Evolutionary conservation across 805 yeast species (phyloP), one percentile per base, ranked within the genome.

Genomic region (Sugiyamaella valdiviana): DNA sequence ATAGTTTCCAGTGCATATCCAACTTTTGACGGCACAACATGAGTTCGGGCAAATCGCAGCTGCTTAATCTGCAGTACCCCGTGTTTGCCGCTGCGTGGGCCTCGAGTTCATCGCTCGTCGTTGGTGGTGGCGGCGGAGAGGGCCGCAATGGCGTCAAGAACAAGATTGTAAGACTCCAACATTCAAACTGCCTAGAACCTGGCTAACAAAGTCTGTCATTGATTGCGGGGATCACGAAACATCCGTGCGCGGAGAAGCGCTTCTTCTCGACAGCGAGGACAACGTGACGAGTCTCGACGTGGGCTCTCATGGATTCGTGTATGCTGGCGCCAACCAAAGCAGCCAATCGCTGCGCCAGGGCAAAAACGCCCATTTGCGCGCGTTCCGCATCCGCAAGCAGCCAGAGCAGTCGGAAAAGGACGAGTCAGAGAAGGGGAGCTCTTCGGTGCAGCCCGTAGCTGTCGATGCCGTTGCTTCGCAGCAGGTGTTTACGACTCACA

Each of bases 61-160:
- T 26, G 32, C 23, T 53, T 20, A 56, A 65, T 35, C 56, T 63
- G 21, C 64, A 61, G 20, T 61, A 60, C 36, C 98, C 99, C 1
- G 73, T 89, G 10, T 85, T 83, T 57, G 91, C 88, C 2, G 82
- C 91, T 46, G 77, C 78, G 51, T 89, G 87, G 62, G 70, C 82
- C 40, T 73, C 77, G 55, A 75, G 80, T 53, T 67, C 71, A 51
- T 76, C 81, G 1, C 63, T 90, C 22, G 64, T 89, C 43, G 83
- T 83, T 23, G 80, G 88, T 2, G 99, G 99, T 38, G 99, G 99
- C 40, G 97, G 97, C 24, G 98, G 97, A 21, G 95, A 87, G 63
- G 95, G 95, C 7, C 82, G 81, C 60, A 83, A 87, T 59, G 96
- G 95, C 24, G 80, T 88, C 48, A 85, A 90, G 37, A 91, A 91